Base-by-base conservation (phyloP, 2,329 filamentous ascomycete genomes). In the Cytospora piceae region DNA sequence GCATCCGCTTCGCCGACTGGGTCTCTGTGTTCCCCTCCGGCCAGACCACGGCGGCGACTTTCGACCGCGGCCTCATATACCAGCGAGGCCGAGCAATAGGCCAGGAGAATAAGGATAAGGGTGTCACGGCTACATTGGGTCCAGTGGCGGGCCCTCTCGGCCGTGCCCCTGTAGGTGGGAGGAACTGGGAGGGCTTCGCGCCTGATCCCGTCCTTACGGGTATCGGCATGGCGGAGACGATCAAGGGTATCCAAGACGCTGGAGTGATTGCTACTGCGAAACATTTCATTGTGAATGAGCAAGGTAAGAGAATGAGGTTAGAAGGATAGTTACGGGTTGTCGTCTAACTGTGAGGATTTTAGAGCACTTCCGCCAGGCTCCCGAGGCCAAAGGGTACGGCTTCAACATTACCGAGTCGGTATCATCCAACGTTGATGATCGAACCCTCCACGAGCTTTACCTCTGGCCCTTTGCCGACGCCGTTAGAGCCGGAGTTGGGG, bases 21-120 rank as follows among this genome's bases (percentile, higher is more conserved):
- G 88, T 87, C 73, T 94, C 91, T 42, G 93, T 90, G 1, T 97
- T 96, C 75, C 85, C 91, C 0, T 88, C 90, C 0, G 93, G 91
- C 57, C 83, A 93, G 71, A 93, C 91, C 7, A 85, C 91, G 34
- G 94, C 90, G 17, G 91, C 92, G n/a, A 92, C 93, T 0, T 97
- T 90, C 84, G 90, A 94, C 76, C 86, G 90, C 65, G 76, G 80
- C 15, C 83, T 96, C 34, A 89, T 93, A 69, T 90, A 90, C 74
- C 79, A 81, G 49, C 87, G 90, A 61, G 91, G 91, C 58, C 78
- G 84, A 68, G 89, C 89, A 67, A 92, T 94, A 87, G 91, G 89
- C 32, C 76, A 83, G 58, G 91, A 94, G 74, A 87, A 90, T 72
- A 85, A 83, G 67, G 87, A 78, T 63, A 94, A 94, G 79, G 92